A percentile compares a stretch with the other conserved stretches of the same genome.
phyloP scores from a whole-genome alignment of 164 flowering plant species.

The Chimonanthus praecox region DNA sequence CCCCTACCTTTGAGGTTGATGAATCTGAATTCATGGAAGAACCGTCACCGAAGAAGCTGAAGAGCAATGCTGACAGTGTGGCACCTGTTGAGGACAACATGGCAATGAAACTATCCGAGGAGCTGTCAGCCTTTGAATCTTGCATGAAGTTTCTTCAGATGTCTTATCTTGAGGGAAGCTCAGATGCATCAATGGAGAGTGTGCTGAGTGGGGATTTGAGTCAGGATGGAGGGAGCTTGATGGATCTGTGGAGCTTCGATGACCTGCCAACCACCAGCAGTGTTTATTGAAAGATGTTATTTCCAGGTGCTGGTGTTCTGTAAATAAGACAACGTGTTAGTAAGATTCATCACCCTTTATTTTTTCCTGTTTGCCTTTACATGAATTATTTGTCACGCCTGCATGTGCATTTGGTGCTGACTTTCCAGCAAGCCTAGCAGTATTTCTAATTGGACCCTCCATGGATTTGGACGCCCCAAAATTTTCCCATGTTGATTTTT shows the following conservation, averaged over 20 bases:
- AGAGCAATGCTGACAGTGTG: constrained; percentile 25
- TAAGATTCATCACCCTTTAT: constrained; percentile 10
- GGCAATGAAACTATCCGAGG: constrained; percentile 46
- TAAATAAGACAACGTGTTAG: constrained; percentile 59
- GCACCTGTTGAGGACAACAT: constrained; percentile 26
- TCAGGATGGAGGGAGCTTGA: constrained; percentile 49
- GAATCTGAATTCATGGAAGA: constrained; percentile 47
- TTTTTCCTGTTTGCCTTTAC: not conserved
- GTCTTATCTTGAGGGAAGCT: constrained; percentile 58
- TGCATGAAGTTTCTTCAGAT: constrained; percentile 62
- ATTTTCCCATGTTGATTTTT: not conserved
- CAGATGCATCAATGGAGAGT: constrained; percentile 60
- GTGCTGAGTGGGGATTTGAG: constrained; percentile 47
- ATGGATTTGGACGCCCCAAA: not conserved
- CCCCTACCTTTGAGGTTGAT: constrained; percentile 32
- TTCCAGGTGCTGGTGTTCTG: constrained; percentile 25
- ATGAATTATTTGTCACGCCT: not conserved
- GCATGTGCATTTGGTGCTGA: not conserved
- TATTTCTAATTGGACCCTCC: not conserved
- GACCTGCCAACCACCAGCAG: constrained; percentile 48
- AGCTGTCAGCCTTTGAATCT: constrained; percentile 65
- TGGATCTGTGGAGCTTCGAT: constrained; percentile 86
- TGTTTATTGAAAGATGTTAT: constrained; percentile 34
- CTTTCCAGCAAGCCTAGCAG: not conserved
- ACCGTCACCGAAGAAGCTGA: constrained; percentile 54